phyloP scores from a whole-genome alignment of 1,284 basidiomycete genomes.

The Leccinum huronense region DNA sequence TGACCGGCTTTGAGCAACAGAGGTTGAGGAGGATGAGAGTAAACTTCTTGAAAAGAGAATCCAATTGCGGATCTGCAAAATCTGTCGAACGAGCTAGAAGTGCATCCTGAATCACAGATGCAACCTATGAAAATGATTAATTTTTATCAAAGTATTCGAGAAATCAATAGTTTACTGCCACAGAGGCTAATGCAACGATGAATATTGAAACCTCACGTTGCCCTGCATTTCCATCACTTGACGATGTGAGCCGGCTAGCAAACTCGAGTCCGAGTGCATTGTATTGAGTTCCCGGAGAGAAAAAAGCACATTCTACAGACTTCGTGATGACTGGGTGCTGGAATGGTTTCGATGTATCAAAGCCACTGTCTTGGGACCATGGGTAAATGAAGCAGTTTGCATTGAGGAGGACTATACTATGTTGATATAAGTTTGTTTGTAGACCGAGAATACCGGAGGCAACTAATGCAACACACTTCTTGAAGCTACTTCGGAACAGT shows the following conservation, averaged over 20 bases:
- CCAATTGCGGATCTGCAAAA: background rate
- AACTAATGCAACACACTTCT: background rate
- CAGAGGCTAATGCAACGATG: background rate
- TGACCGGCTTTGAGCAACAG: background rate
- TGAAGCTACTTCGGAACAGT: background rate
- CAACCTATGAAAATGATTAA: background rate
- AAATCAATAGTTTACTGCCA: background rate
- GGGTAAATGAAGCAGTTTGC: too few species aligned
- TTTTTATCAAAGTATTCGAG: background rate
- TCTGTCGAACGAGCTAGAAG: background rate
- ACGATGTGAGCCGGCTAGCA: background rate
- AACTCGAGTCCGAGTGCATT: background rate
- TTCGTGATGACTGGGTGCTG: background rate
- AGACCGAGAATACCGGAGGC: background rate
- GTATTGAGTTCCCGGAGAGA: background rate
- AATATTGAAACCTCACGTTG: background rate
- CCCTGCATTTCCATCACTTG: background rate
- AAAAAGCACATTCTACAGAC: background rate
- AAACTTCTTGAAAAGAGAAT: background rate
- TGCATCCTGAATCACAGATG: background rate
- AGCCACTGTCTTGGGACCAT: background rate
- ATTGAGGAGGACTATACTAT: background rate
- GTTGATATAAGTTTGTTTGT: background rate
- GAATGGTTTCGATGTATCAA: background rate
- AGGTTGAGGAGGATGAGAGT: background rate